Evolutionary conservation across 768 basidiomycete genomes (phyloP), one percentile per base, ranked within the genome.

Genomic region (Harrya chromipes): DNA sequence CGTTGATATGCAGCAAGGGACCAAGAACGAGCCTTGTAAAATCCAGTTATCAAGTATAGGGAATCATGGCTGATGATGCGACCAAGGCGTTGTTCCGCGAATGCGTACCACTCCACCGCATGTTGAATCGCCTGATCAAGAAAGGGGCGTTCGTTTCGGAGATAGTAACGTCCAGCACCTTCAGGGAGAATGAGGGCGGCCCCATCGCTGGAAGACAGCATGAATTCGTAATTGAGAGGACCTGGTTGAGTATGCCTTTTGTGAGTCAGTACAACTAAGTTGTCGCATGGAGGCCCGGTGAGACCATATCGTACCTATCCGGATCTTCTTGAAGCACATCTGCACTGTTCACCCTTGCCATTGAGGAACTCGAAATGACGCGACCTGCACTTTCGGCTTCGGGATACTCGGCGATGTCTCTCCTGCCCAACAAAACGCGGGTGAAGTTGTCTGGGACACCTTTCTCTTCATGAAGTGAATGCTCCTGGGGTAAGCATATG

Each of bases 151-250:
- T 58, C 40, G 4, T 66, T 60, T 16, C 49, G 53, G 20, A 66
- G 53, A 37, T 62, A 57, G 24, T 57, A 48, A 24, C 54, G 53
- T 23, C 38, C 43, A 4, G 63, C 61, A 2, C 67, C 70, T 34
- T 67, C 59, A 1, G 69, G 67, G 20, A 70, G 57, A 17, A 61
- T 52, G 7, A 70, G 49, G 8, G 68, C 48, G 13, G 70, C 63
- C 4, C 65, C 69, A 55, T 67, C 63, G 9, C 17, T 14, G 3
- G 53, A 47, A 21, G 58, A 46, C 4, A 55, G 23, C 1, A 12
- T 40, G 26, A 59, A 51, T 38, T 54, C 26, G 26, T 27, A 27
- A 27, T 27, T 27, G 5, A 27, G 10, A 27, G 8, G 26, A 27
- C 26, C 26, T 27, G 26, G 26, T 27, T 27, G 5, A 6, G 7